phyloP scores from a whole-genome alignment of 2,329 filamentous ascomycete genomes.

The Thielaviopsis ethacetica region DNA sequence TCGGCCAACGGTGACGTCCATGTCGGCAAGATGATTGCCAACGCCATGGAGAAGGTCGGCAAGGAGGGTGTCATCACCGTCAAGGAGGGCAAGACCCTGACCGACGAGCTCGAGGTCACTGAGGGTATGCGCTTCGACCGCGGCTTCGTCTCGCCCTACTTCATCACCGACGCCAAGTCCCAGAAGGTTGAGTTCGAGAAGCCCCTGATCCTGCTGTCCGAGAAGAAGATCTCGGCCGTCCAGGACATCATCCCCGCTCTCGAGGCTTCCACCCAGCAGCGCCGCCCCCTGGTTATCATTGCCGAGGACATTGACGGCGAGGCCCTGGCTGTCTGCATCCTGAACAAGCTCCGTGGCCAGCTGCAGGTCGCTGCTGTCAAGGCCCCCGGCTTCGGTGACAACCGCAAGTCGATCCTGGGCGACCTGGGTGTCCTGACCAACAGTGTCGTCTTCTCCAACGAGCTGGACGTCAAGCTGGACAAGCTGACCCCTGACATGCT shows the following conservation, averaged over 20 bases:
- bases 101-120: slow-evolving; percentile 94
- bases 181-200: slow-evolving; percentile 99
- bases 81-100: slow-evolving; percentile 98
- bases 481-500: slow-evolving; percentile 94
- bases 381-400: slow-evolving; percentile 97
- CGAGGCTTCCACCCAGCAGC: slow-evolving; percentile 88
- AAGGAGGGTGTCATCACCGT: slow-evolving; percentile 99
- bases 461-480: slow-evolving; percentile 98
- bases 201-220: slow-evolving; percentile 91
- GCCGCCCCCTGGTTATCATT: slow-evolving; percentile 93
- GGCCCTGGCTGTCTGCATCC: slow-evolving; percentile 94
- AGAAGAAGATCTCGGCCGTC: slow-evolving; percentile 99
- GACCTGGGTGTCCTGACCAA: slow-evolving; percentile 93
- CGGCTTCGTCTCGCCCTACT: slow-evolving; percentile 96
- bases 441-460: slow-evolving; percentile 92
- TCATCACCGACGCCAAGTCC: slow-evolving; percentile 97
- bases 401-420: slow-evolving; percentile 98
- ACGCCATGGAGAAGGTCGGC: slow-evolving; percentile 98
- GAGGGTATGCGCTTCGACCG: slow-evolving; percentile 99
- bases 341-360: slow-evolving; percentile 99
- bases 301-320: slow-evolving; percentile 98
- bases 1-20: slow-evolving; percentile 92
- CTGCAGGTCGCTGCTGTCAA: slow-evolving; percentile 97
- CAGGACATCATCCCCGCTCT: slow-evolving; percentile 98
- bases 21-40: slow-evolving; percentile 90